A percentile compares a stretch with the other conserved stretches of the same genome.
phyloP scores from a whole-genome alignment of 2,329 filamentous ascomycete species.

The Colletotrichum viniferum region DNA sequence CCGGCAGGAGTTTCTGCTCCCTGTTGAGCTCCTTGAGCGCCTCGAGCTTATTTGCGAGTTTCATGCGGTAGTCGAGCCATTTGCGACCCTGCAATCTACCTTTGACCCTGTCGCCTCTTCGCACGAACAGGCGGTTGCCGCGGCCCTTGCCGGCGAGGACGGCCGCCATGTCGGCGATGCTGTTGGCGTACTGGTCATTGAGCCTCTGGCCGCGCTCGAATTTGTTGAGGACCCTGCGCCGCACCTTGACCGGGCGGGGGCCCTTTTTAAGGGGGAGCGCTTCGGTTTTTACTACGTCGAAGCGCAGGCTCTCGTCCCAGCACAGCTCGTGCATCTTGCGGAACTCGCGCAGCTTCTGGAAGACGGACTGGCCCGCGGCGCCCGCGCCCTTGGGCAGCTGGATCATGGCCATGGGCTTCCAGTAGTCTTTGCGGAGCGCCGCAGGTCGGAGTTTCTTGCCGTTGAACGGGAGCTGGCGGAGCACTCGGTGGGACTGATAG shows the following conservation, averaged over 20 bases:
- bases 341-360: constrained; percentile 69
- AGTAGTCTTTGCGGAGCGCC: constrained; percentile 71
- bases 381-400: constrained; percentile 58
- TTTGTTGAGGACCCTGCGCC: constrained; percentile 33
- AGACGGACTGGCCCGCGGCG: constrained; percentile 61
- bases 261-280: neutral
- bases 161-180: constrained; percentile 67
- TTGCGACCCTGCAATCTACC: neutral
- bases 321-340: constrained; percentile 65
- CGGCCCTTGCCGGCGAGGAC: constrained; percentile 57
- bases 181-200: constrained; percentile 65
- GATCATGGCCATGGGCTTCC: constrained; percentile 65
- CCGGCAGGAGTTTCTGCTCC: constrained; percentile 35
- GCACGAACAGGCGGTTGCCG: constrained; percentile 51
- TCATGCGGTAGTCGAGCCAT: neutral
- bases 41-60: too few species aligned
- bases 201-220: constrained; percentile 55
- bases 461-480: constrained; percentile 67
- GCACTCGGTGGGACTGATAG: constrained; percentile 45
- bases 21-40: neutral
- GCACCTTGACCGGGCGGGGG: constrained; percentile 25
- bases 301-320: constrained; percentile 56
- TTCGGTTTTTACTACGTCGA: neutral
- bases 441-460: constrained; percentile 70
- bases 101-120: constrained; percentile 27